Evolutionary conservation across 2,329 filamentous ascomycete species (phyloP).

Genomic region (Alternaria novae-zelandiae): DNA sequence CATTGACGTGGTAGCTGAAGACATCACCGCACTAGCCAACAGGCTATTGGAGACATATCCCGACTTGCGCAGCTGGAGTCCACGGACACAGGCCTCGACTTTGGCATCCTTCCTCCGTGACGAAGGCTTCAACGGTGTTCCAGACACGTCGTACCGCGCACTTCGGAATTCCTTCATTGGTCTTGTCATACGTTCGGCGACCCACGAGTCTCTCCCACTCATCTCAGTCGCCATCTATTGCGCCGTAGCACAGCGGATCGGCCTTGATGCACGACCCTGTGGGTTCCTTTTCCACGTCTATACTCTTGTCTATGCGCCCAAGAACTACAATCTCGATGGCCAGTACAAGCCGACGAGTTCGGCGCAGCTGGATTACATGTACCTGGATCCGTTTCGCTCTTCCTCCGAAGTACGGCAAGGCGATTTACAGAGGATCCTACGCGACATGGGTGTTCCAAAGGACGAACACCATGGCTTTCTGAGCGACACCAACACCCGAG

Average conservation of each 20-base stretch:
- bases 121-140: slow-evolving; percentile 73
- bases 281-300: slow-evolving; percentile 87
- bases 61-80: slow-evolving; percentile 62
- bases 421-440: slow-evolving; percentile 66
- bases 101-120: slow-evolving; percentile 73
- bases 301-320: slow-evolving; percentile 71
- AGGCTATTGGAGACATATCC: slow-evolving; percentile 62
- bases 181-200: slow-evolving; percentile 73
- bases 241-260: slow-evolving; percentile 74
- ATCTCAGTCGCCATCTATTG: slow-evolving; percentile 89
- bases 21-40: slow-evolving; percentile 69
- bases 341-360: slow-evolving; percentile 39
- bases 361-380: slow-evolving; percentile 64
- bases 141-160: slow-evolving; percentile 76
- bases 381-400: slow-evolving; percentile 80
- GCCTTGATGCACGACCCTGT: slow-evolving; percentile 77
- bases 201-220: slow-evolving; percentile 82
- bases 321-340: slow-evolving; percentile 61
- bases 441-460: slow-evolving; percentile 55
- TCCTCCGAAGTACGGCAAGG: slow-evolving; percentile 69
- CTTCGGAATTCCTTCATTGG: slow-evolving; percentile 89
- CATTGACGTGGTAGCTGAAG: slow-evolving; percentile 65
- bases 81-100: slow-evolving; percentile 70
- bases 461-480: slow-evolving; percentile 61
- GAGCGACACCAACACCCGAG: slow-evolving; percentile 66